Conservation (phyloP, 257 asterid genomes). For the Solanum chiquidenum region DNA sequence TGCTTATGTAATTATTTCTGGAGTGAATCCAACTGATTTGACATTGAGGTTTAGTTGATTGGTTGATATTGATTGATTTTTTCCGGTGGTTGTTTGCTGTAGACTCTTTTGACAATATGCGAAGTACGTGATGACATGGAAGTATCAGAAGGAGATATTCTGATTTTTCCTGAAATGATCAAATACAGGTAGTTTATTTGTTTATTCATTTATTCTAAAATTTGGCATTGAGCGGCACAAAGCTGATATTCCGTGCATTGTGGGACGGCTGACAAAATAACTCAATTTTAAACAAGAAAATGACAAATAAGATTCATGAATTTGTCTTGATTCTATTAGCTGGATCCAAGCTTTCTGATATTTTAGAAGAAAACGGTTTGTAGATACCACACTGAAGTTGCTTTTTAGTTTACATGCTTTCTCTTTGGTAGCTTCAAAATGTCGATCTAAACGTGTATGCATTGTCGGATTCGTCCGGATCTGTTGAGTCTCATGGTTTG, state of each 20-base stretch:
- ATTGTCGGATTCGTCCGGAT: background rate
- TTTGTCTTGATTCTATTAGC: background rate
- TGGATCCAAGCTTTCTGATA: background rate
- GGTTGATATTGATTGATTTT: background rate
- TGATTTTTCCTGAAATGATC: constrained; percentile 84
- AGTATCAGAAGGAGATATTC: constrained; percentile 74
- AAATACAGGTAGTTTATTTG: constrained; percentile 52
- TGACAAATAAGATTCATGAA: background rate
- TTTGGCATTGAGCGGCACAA: background rate
- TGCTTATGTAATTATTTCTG: background rate
- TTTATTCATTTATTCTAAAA: background rate
- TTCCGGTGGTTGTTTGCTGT: constrained; percentile 14
- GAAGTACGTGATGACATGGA: constrained; percentile 51
- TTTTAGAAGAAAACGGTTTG: background rate
- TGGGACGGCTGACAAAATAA: background rate
- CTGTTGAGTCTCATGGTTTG: background rate
- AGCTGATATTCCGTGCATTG: background rate
- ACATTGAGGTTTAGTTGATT: background rate
- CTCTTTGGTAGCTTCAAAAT: background rate
- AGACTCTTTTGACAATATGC: constrained; percentile 82
- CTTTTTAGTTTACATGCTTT: background rate
- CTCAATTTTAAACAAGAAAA: background rate
- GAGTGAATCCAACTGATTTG: background rate
- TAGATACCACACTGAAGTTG: background rate
- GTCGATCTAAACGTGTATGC: background rate